Base-by-base conservation (phyloP, 192 early-diverging fungal genomes). In the Glomus cerebriforme region DNA sequence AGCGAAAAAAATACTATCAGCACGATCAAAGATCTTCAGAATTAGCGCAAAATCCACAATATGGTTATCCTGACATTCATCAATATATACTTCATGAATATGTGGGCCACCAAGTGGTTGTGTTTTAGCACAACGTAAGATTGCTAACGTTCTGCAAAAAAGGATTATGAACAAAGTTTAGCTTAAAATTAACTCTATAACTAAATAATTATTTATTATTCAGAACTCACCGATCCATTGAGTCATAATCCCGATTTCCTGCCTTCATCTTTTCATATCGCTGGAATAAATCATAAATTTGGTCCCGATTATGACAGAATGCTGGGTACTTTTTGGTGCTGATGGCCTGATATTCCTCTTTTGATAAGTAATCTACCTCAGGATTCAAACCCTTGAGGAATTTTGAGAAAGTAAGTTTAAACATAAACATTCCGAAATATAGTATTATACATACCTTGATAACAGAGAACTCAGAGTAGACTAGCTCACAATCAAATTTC, bases 81-180 rank as follows among this genome's bases (percentile, higher is more conserved):
- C 74, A 26, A 76, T 76, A 15, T 76, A 76, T 12, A 76, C 59
- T 76, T 76, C 74, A 64, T 76, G 34, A 76, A 76, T 76, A 17
- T 62, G 74, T 2, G 26, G 60, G 5, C 60, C 60, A 43, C 59
- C 37, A 39, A 76, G 59, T 34, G 17, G 2, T 43, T 60, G 2
- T 43, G 15, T 76, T 76, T 39, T 26, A 34, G 74, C 60, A 39
- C 24, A 37, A 76, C 59, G 74, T 17, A 62, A 64, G 24, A 76
- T 64, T 12, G 60, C 74, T 10, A 76, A 3, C 9, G 74, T 45
- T 39, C 74, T 76, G 5, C 12, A 54, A 76, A 37, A 27, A 64
- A 43, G n/a, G n/a, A n/a, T n/a, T n/a, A n/a, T n/a, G n/a, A n/a
- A n/a, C n/a, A n/a, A n/a, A n/a, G n/a, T n/a, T n/a, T n/a, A n/a